These are phyloP conservation scores for Apocynum venetum DNA, from an alignment of 257 asterid genomes.

Conservation along the genomic window DNA sequence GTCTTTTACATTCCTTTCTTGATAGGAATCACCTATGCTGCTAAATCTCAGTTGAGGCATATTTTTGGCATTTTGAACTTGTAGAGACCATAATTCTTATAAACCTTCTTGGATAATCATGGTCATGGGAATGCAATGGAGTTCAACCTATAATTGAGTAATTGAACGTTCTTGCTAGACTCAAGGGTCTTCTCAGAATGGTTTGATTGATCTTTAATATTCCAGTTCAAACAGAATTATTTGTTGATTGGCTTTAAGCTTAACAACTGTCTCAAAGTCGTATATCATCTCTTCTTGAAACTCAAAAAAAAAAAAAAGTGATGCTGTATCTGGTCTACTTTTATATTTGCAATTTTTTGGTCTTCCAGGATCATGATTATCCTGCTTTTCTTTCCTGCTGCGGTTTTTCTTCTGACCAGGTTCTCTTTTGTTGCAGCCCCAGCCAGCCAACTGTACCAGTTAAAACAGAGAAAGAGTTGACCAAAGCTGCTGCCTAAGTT, in stretches of 20 bases:
- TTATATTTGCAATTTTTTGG: background rate
- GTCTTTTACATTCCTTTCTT: background rate
- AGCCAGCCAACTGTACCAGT: constrained; percentile 18
- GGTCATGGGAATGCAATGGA: too few relatives aligned
- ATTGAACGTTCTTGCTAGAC: background rate
- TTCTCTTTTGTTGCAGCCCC: constrained; percentile 47
- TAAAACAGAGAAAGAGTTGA: constrained; percentile 35
- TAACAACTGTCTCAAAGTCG: background rate
- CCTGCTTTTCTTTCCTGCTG: background rate
- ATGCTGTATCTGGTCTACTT: background rate
- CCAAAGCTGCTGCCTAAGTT: constrained; percentile 32
- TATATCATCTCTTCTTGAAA: background rate
- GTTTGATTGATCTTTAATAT: background rate
- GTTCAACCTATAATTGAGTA: background rate
- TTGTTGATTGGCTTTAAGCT: background rate
- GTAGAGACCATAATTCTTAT: background rate
- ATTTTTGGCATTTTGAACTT: background rate
- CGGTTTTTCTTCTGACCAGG: background rate
- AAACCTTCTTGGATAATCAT: background rate
- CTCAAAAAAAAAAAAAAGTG: background rate
- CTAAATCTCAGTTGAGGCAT: background rate
- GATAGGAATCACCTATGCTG: background rate
- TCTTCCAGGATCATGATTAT: background rate
- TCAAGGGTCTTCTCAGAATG: background rate
- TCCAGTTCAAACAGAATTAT: background rate